Evolutionary conservation across 129 eudicot genomes (phyloP), one percentile per base, ranked within the genome.

Genomic region (Centella asiatica): DNA sequence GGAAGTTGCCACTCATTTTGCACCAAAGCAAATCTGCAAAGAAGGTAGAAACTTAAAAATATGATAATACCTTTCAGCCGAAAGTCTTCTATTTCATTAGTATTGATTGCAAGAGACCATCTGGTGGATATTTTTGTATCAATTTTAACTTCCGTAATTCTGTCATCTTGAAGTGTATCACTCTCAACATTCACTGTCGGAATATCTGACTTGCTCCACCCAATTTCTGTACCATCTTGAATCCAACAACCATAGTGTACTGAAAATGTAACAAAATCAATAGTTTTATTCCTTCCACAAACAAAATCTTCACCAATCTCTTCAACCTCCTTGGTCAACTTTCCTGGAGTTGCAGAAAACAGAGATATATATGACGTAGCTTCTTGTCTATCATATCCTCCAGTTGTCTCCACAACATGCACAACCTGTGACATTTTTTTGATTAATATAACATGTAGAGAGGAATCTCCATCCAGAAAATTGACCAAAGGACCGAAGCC

Each of bases 101-200:
- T 80, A 73, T 85, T 93, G 71, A 93, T 85, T 37, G 78, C 89
- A 44, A 93, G 96, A 51, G 95, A 13, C 99, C 99, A 93, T 11
- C 96, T 90, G 2, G 83, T 82, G 48, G 99, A 87, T 63, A 45
- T 64, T 74, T 66, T 82, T 37, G 95, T 66, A 67, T 93, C 95
- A 19, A 93, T 51, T 29, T 67, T 46, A 42, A 93, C 81, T 51
- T 68, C 65, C 28, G 96, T 82, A 49, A 78, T 50, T 74, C 89
- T 77, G 58, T 64, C 78, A 27, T 78, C 88, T 22, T 70, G 77
- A 54, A 28, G 77, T 14, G 40, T 62, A 72, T 87, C 96, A 29
- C 63, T 78, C 48, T 57, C 73, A 33, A 88, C 87, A 49, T 65
- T 49, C 25, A 93, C 62, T 11, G 58, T 58, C 15, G 99, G 99